Conservation (phyloP, 108 stramenopile genomes). For the Nitzschia sp. region DNA sequence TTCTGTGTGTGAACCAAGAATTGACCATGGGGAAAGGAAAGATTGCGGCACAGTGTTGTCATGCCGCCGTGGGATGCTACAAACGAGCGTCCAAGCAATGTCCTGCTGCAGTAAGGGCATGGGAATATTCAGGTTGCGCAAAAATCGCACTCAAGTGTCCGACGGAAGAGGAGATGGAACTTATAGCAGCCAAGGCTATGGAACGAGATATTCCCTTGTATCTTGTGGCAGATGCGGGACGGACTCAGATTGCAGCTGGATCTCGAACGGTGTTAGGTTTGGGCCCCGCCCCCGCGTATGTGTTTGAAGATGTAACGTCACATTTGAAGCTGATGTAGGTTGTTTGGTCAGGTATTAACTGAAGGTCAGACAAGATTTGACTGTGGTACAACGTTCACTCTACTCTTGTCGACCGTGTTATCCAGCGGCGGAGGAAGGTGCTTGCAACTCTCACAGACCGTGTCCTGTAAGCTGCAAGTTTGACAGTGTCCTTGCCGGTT, state of each 20-base stretch:
- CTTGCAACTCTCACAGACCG: background rate
- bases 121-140: constrained; percentile 89
- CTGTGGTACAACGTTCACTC: background rate
- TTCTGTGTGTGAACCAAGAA: constrained; percentile 75
- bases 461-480: no score
- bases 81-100: constrained; percentile 70
- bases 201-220: constrained; percentile 75
- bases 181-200: constrained; percentile 65
- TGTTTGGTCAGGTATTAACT: background rate
- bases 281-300: constrained; percentile 81
- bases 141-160: constrained; percentile 93
- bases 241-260: constrained; percentile 94
- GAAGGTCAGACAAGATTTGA: no score
- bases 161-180: constrained; percentile 73
- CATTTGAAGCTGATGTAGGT: constrained; percentile 90
- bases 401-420: background rate
- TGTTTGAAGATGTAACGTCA: constrained; percentile 82
- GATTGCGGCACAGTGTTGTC: constrained; percentile 91
- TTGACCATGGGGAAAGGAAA: constrained; percentile 90
- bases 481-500: no score
- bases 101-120: constrained; percentile 69
- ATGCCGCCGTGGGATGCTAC: constrained; percentile 90
- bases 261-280: constrained; percentile 88
- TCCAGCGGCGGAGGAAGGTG: background rate
- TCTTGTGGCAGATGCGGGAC: constrained; percentile 91